Evolutionary conservation across 2,329 filamentous ascomycete species (phyloP), one percentile per base, ranked within the genome.

Genomic region (Onygenales sp.): DNA sequence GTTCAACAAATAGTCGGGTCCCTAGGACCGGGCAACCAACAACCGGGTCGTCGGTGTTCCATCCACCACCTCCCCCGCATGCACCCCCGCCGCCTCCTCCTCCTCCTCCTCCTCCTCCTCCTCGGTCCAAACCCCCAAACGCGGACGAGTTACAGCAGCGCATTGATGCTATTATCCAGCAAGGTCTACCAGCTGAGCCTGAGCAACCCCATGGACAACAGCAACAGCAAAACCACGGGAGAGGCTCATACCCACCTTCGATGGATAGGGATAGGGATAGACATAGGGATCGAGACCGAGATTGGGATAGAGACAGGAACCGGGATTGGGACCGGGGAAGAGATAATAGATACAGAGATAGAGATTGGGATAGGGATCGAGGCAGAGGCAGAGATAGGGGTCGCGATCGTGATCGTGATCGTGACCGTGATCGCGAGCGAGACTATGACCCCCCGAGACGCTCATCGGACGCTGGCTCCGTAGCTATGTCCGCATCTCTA

Each of bases 321-420:
- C 4, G 21, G 13, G 39, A 43, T 11, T 35, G 54, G 43, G 50
- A 49, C 21, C 49, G 49, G 14, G 53, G 52, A 13, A 38, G 32
- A 27, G 41, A 42, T 43, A 27, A 27, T 27, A 27, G 21, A 27
- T 27, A 27, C 5, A 27, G 21, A 27, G 21, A 27, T 3, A 53
- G 55, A 7, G 57, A 60, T 51, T 58, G 55, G 53, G 59, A 59
- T 43, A 55, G 56, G 33, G 50, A 48, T 31, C 21, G 27, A 10
- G 49, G 35, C 10, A 33, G 14, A 9, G 41, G 43, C 11, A 51
- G 32, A 14, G 41, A 43, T 10, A 52, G 52, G 36, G 48, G 13
- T 9, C 46, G 45, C n/a, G 51, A 44, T 14, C 52, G n/a, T 48
- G 62, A 63, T 7, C 52, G 9, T 39, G 46, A 52, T 54, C 48